Evolutionary conservation across 1,284 basidiomycete species (phyloP), one percentile per base, ranked within the genome.

Genomic region (Rhizoctonia solani): DNA sequence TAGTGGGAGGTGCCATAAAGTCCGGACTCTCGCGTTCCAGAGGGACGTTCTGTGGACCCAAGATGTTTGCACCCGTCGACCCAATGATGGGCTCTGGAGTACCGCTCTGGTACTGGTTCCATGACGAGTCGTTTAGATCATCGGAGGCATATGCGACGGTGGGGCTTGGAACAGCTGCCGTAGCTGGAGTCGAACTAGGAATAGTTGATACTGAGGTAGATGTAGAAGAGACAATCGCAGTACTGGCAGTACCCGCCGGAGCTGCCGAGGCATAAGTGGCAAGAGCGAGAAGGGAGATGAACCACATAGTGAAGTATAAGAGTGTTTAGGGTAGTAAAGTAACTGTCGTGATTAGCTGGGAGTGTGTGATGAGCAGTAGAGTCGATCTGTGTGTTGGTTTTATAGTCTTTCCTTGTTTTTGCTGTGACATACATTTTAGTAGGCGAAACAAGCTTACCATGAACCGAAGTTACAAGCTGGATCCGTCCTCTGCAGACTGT

Each of bases 1-100:
- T 75, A 29, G 32, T 32, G 6, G 75, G 75, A 21, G 74, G 75
- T 13, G 72, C 61, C 19, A 74, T 16, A 19, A 54, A 54, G 23
- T 37, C 53, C 8, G 53, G 30, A 6, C 19, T 39, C 23, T 54
- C 14, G 52, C 14, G 32, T 54, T 72, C 72, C 6, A 70, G 71
- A 34, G 50, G 19, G 23, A 30, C 8, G 54, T 73, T 73, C 44
- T 61, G 39, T 4, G 71, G 71, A 14, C 72, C 72, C 19, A 74
- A 59, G 29, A 73, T 72, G 54, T 71, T 56, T 21, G 66, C 68
- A 19, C 73, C 73, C 5, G 58, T 46, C 27, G 69, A 63, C 32
- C 72, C 72, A 23, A 72, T 67, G 6, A 61, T 42, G 8, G 73
- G 73, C 37, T 66, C 53, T 9, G 63, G 63, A 2, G 50, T 66